Percentiles rank a stretch among this genome's conserved stretches.
Evolutionary conservation across 495 filamentous ascomycete genomes (phyloP).

Genomic region (Aspergillus sparsus): DNA sequence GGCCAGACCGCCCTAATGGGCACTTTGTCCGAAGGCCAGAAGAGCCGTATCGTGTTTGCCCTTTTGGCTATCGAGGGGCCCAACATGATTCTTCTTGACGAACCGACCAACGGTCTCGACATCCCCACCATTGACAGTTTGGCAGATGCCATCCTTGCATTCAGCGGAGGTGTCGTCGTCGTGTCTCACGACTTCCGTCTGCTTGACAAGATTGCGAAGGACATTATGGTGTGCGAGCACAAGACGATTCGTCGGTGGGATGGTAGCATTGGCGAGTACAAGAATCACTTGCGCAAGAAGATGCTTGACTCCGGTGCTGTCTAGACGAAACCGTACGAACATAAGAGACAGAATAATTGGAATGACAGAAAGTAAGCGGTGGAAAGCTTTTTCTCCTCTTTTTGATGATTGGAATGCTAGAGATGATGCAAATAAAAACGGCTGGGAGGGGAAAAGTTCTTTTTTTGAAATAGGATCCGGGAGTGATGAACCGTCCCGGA

Average conservation of each 20-base stretch:
- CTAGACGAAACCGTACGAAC: conserved; percentile 30
- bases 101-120: conserved; percentile 99
- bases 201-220: conserved; percentile 99
- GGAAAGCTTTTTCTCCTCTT: conserved; percentile 12
- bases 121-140: conserved; percentile 98
- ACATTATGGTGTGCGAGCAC: conserved; percentile 99
- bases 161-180: conserved; percentile 93
- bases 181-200: conserved; percentile 98
- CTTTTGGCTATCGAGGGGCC: conserved; percentile 92
- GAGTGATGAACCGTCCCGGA: conserved; percentile 28
- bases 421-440: conserved; percentile 35
- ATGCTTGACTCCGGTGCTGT: conserved; percentile 64
- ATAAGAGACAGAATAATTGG: background rate
- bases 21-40: conserved; percentile 96
- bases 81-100: conserved; percentile 97
- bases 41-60: conserved; percentile 96
- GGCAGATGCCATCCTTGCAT: conserved; percentile 96
- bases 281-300: conserved; percentile 98
- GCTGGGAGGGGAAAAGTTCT: conserved; percentile 25
- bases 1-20: conserved; percentile 96
- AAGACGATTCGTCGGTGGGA: conserved; percentile 88
- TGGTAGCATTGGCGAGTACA: conserved; percentile 89
- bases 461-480: conserved; percentile 11
- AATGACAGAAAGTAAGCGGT: conserved; percentile 2
- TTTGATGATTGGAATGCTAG: conserved; percentile 47